Percentiles rank a stretch among this genome's conserved stretches.
These are phyloP conservation scores for Limnanthes douglasii DNA, from an alignment of 345 rosid species.

Conservation along the genomic window DNA sequence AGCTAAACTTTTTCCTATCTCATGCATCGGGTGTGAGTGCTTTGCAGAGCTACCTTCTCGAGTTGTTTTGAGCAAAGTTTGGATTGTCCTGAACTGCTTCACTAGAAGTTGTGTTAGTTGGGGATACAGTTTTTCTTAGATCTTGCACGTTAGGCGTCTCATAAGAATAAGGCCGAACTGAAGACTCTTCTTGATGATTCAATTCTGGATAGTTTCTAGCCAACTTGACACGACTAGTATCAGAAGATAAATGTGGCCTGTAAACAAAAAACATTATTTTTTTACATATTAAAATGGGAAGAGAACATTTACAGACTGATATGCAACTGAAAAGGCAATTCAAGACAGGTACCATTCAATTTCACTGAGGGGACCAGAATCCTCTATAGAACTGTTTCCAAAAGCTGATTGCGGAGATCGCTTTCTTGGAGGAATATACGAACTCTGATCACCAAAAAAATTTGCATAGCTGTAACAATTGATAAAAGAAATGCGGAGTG, in stretches of 20 bases:
- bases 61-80: constrained; percentile 18
- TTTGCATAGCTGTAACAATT: constrained; percentile 15
- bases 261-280: constrained; percentile 6
- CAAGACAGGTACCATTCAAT: constrained; percentile 3
- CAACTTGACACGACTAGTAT: constrained; percentile 20
- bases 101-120: constrained; percentile 13
- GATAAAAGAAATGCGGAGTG: constrained; percentile 5
- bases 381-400: constrained; percentile 11
- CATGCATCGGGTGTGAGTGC: neutral
- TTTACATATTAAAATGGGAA: constrained; percentile 2
- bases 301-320: neutral
- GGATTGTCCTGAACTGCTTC: constrained; percentile 18
- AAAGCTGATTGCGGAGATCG: constrained; percentile 17
- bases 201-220: constrained; percentile 15
- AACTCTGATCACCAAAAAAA: constrained; percentile 10
- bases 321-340: neutral
- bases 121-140: constrained; percentile 30
- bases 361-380: constrained; percentile 10
- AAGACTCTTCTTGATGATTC: constrained; percentile 19
- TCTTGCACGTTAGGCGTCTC: constrained; percentile 22
- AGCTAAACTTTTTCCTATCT: constrained; percentile 3
- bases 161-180: constrained; percentile 16
- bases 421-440: constrained; percentile 12
- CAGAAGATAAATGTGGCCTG: constrained; percentile 33
- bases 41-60: constrained; percentile 30